phyloP scores from a whole-genome alignment of 768 basidiomycete species.

The Austroboletus eburneus region DNA sequence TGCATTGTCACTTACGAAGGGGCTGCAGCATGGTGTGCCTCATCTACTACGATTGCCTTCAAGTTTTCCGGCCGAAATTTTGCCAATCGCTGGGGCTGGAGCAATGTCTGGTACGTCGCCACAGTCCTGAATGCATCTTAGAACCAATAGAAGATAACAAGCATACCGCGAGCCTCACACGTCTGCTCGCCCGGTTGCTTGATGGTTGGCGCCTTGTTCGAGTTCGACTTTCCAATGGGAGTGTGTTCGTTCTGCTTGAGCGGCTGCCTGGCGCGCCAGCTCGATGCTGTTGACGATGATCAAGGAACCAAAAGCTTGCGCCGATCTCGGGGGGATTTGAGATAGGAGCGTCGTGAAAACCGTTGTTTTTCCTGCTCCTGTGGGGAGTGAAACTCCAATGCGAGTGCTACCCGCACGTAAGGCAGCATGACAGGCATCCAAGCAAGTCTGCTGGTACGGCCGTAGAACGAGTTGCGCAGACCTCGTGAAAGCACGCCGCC shows the following conservation, averaged over 20 bases:
- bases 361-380: constrained; percentile 86
- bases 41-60: constrained; percentile 83
- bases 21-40: constrained; percentile 94
- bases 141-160: not conserved
- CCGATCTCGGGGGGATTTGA: constrained; percentile 44
- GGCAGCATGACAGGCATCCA: constrained; percentile 72
- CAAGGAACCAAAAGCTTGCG: constrained; percentile 55
- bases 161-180: constrained; percentile 45
- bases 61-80: constrained; percentile 70
- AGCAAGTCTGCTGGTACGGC: constrained; percentile 85
- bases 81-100: constrained; percentile 54
- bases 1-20: constrained; percentile 60
- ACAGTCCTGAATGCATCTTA: constrained; percentile 53
- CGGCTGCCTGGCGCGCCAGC: constrained; percentile 82
- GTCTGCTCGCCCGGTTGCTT: constrained; percentile 77
- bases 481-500: constrained; percentile 7
- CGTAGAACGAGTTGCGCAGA: constrained; percentile 42
- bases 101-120: constrained; percentile 85
- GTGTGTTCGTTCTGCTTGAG: constrained; percentile 60
- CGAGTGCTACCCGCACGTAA: constrained; percentile 63
- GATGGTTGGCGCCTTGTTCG: constrained; percentile 78
- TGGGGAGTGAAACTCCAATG: constrained; percentile 81
- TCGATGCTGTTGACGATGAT: constrained; percentile 90
- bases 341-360: constrained; percentile 84
- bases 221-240: constrained; percentile 83